These are phyloP conservation scores for Coemansia aciculifera DNA, from an alignment of 192 early-diverging fungal species.

Conservation along the genomic window DNA sequence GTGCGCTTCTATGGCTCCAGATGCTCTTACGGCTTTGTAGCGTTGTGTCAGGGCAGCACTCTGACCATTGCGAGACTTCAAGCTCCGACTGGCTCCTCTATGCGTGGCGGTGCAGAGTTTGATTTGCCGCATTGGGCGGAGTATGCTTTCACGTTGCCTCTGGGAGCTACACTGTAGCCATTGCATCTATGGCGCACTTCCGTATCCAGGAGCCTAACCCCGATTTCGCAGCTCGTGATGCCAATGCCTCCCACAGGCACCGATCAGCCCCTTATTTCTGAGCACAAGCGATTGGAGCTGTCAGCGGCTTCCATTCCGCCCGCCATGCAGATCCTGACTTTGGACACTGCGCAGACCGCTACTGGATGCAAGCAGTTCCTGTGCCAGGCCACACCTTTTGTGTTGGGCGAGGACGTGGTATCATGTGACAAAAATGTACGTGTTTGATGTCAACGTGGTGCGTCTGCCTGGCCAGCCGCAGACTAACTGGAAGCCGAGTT, in stretches of 20 bases:
- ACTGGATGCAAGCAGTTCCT: slow-evolving; percentile 58
- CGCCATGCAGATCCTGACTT: slow-evolving; percentile 70
- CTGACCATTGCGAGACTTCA: slow-evolving; percentile 34
- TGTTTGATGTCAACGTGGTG: slow-evolving; percentile 95
- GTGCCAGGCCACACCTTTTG: slow-evolving; percentile 62
- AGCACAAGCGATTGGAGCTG: slow-evolving; percentile 35
- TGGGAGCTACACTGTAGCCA: slow-evolving; percentile 76
- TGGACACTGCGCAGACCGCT: slow-evolving; percentile 68
- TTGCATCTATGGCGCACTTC: slow-evolving; percentile 67
- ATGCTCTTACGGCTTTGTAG: slow-evolving; percentile 41
- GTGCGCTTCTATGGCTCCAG: slow-evolving; percentile 42
- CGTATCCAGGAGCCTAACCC: slow-evolving; percentile 70
- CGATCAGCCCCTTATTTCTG: slow-evolving; percentile 24
- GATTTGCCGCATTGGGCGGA: slow-evolving; percentile 58
- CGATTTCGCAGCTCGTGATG: slow-evolving; percentile 17
- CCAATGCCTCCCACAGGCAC: too few species aligned
- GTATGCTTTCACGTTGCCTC: slow-evolving; percentile 81
- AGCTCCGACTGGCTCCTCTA: slow-evolving; percentile 3
- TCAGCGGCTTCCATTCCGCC: slow-evolving; percentile 61
- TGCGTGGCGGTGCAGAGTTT: slow-evolving; percentile 39
- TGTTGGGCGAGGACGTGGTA: slow-evolving; percentile 88
- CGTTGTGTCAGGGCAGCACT: slow-evolving; percentile 38
- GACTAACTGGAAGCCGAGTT: slow-evolving; percentile 78
- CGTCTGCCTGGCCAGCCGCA: slow-evolving; percentile 91
- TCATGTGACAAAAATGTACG: slow-evolving; percentile 81